A percentile compares a stretch with the other conserved stretches of the same genome.
Evolutionary conservation across 202 grass and related monocot genomes (phyloP).

Genomic region (Sporobolus alterniflorus): DNA sequence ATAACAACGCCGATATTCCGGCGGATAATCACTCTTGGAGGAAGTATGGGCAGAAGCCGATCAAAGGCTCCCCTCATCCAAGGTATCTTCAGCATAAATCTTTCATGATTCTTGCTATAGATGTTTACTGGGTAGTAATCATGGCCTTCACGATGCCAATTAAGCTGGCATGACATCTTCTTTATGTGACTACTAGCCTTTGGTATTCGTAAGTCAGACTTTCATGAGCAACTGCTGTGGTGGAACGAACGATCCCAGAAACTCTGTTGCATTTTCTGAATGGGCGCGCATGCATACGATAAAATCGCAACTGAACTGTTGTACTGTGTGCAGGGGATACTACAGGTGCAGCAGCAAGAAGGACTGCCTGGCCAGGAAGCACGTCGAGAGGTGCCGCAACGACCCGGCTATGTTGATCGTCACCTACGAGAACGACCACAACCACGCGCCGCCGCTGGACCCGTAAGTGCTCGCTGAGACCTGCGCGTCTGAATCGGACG

Average conservation of each 20-base stretch:
- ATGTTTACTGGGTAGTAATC: background rate
- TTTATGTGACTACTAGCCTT: too few species aligned
- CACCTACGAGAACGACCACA: conserved; percentile 99
- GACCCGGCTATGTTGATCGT: conserved; percentile 81
- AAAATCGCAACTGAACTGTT: background rate
- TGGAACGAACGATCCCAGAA: background rate
- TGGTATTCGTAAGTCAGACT: background rate
- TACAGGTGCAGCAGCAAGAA: conserved; percentile 98
- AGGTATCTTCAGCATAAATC: conserved; percentile 57
- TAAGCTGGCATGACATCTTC: too few species aligned
- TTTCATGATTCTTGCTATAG: background rate
- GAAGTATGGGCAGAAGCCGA: conserved; percentile 97
- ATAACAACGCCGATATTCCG: conserved; percentile 86
- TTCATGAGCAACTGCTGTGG: too few species aligned
- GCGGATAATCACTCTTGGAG: conserved; percentile 83
- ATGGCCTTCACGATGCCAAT: background rate
- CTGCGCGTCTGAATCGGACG: background rate
- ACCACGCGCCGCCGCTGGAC: conserved; percentile 70
- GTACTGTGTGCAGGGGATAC: conserved; percentile 68
- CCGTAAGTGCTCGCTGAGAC: conserved; percentile 45
- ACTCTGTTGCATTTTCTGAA: background rate
- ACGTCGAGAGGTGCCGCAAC: conserved; percentile 87
- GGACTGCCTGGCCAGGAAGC: conserved; percentile 92
- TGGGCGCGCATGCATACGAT: too few species aligned
- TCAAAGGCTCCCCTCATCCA: conserved; percentile 94